Evolutionary conservation across 495 filamentous ascomycete species (phyloP).

Genomic region (Talaromyces thailandensis): DNA sequence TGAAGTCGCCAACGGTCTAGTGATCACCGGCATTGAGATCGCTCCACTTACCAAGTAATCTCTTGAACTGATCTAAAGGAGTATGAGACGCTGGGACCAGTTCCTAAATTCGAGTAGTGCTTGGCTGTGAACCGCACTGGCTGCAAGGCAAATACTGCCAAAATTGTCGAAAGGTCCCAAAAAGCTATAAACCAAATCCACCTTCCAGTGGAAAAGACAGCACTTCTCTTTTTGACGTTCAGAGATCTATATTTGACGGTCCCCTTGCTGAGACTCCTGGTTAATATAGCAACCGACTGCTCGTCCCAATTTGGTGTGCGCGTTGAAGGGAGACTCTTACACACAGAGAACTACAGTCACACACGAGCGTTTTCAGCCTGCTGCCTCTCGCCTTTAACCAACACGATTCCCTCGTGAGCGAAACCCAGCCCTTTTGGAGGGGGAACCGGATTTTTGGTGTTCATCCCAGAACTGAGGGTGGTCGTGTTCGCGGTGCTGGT

Average conservation of each 20-base stretch:
- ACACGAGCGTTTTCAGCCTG: conserved; percentile 1
- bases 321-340: conserved; percentile 7
- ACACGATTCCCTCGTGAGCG: conserved; percentile 6
- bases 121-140: neutral
- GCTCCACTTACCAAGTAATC: conserved; percentile 4
- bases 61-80: conserved; percentile 1
- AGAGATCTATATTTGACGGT: neutral
- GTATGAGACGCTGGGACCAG: neutral
- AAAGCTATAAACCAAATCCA: conserved; percentile 11
- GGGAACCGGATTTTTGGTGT: neutral
- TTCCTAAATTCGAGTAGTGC: conserved; percentile 6
- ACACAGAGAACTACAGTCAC: neutral
- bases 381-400: neutral
- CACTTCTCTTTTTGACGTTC: neutral
- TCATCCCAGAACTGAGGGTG: neutral
- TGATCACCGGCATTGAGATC: conserved; percentile 5
- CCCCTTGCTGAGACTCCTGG: conserved; percentile 9
- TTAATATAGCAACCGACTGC: conserved; percentile 4
- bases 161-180: neutral
- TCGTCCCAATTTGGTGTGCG: conserved; percentile 6
- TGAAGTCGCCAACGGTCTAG: conserved; percentile 5
- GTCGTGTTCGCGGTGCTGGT: conserved; percentile 5
- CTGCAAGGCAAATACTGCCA: conserved; percentile 7
- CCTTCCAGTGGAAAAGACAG: conserved; percentile 5
- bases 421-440: conserved; percentile 4